These are phyloP conservation scores for Pisolithus microcarpus DNA, from an alignment of 768 basidiomycete species.

Conservation along the genomic window DNA sequence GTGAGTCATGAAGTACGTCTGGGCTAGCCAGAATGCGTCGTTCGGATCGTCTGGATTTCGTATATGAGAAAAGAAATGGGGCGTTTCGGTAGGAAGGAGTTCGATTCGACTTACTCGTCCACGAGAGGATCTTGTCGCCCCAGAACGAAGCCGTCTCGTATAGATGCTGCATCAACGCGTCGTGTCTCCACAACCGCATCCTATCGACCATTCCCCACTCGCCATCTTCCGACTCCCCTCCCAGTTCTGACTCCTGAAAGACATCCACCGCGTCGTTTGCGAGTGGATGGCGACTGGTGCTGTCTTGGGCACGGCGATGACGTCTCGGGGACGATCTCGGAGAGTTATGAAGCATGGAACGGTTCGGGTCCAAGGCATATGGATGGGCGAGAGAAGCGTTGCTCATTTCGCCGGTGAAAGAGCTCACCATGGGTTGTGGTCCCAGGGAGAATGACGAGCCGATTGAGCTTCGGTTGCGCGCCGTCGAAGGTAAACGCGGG, in stretches of 20 bases:
- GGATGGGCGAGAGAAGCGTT: slow-evolving; percentile 47
- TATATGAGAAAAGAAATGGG: not conserved
- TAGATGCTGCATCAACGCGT: slow-evolving; percentile 96
- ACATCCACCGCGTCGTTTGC: slow-evolving; percentile 72
- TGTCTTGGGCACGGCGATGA: slow-evolving; percentile 48
- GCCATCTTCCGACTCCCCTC: slow-evolving; percentile 52
- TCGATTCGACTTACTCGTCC: slow-evolving; percentile 71
- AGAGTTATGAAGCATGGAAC: slow-evolving; percentile 68
- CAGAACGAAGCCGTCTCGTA: slow-evolving; percentile 97
- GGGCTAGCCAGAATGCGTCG: slow-evolving; percentile 99
- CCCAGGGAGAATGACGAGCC: slow-evolving; percentile 81
- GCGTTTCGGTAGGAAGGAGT: not conserved
- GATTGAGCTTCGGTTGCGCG: slow-evolving; percentile 59
- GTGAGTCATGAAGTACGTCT: slow-evolving; percentile 93
- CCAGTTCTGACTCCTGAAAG: slow-evolving; percentile 60
- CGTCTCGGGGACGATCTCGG: slow-evolving; percentile 64
- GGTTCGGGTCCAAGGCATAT: slow-evolving; percentile 70
- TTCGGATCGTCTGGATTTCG: slow-evolving; percentile 73
- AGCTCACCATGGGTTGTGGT: slow-evolving; percentile 68
- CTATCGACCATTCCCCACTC: slow-evolving; percentile 90
- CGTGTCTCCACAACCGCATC: slow-evolving; percentile 95
- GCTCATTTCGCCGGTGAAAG: slow-evolving; percentile 61
- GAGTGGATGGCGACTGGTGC: slow-evolving; percentile 57
- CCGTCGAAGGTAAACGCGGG: slow-evolving; percentile 49
- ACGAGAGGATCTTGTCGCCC: slow-evolving; percentile 94